Base-by-base conservation (phyloP, 768 basidiomycete genomes). In the Gymnopilus dilepis region DNA sequence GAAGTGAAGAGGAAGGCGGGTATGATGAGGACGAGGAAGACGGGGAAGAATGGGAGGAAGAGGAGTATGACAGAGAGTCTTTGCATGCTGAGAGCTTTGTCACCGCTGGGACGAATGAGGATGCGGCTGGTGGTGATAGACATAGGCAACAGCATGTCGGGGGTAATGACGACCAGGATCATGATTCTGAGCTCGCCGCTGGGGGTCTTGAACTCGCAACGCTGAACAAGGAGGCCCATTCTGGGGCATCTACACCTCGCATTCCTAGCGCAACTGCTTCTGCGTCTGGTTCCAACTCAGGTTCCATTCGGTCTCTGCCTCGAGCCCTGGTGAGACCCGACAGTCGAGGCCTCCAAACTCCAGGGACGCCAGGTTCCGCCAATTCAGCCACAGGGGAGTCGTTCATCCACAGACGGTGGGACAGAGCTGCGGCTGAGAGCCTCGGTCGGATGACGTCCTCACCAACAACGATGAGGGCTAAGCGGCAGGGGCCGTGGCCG, bases 41-140 rank as follows among this genome's bases (percentile, higher is more conserved):
- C 30, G 64, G 66, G 9, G 70, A 65, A 15, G 67, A 65, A 12
- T 67, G 65, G 6, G 65, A 67, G n/a, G 73, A 69, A 13, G 78
- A 76, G 4, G 77, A 66, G 47, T 73, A 72, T 40, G 83, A 83
- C 50, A 71, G 73, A 15, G 78, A 78, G 41, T 85, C 85, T 0
- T 72, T 84, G 22, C 82, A 82, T 58, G 82, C 84, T 3, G 85
- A 84, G 24, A 87, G 85, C 62, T 87, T 85, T 59, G 78, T 85
- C 13, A 86, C 85, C 5, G 86, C 85, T 2, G 74, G 71, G 13
- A 67, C 69, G 4, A 70, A 70, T 12, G 60, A 72, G 21, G 63
- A 56, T 34, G 56, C 52, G 21, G 7, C 47, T 9, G 52, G 43
- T 48, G 55, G 31, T 40, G 45, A 58, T 22, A 28, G 30, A 21